Base-by-base conservation (phyloP, 2,329 filamentous ascomycete genomes). In the Thelonectria rubi region DNA sequence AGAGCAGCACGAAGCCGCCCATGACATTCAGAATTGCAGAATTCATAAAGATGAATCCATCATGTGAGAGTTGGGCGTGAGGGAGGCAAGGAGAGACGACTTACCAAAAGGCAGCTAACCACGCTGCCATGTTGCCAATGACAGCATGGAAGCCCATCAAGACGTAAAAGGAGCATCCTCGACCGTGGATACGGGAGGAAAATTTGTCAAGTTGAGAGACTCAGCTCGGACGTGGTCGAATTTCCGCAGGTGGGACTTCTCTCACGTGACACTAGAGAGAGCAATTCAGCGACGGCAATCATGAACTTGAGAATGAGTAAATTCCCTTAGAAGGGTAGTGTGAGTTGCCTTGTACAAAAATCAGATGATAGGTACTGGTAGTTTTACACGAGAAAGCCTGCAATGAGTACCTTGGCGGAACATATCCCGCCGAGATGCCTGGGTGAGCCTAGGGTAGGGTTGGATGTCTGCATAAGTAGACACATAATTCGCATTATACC, bases 1-100 rank as follows among this genome's bases (percentile, higher is more conserved):
- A 63, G 32, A 37, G 46, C 32, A 42, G 40, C 60, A 34, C 14
- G 17, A 54, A 54, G 65, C 55, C 65, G 62, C 51, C n/a, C 57
- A 63, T 53, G 72, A 67, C 67, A 69, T 77, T 82, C 74, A 76
- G 80, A 77, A 81, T 82, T 82, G 80, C 80, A 82, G 80, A 82
- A 82, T 81, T 80, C 80, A 76, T 72, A 72, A 67, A 69, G 71
- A 78, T 75, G 72, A 76, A 77, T 74, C 62, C 76, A 78, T 78
- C 75, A 77, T 76, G 53, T 54, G 60, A 62, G 52, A 24, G 32
- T 65, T 49, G 32, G 42, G 14, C 10, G 17, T 40, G 55, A 47
- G 34, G 30, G 20, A 51, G 54, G 18, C 48, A 30, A 50, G 24
- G 48, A 60, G 30, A 24, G 47, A 18, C 0, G 34, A 60, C 67